Conservation (phyloP, 306 rosid species). For the Adenanthera pavonina region DNA sequence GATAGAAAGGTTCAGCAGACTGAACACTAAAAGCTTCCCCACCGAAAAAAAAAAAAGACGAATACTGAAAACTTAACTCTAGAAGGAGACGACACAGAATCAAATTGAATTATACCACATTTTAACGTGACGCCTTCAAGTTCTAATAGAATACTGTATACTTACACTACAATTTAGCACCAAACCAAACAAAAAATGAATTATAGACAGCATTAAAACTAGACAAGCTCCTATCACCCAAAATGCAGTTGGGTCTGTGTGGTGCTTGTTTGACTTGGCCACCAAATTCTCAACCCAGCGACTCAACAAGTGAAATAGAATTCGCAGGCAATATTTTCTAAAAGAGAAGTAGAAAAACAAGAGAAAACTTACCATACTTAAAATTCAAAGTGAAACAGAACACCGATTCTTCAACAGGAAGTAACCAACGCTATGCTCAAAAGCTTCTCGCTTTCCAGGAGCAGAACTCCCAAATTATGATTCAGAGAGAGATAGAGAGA, state of each 20-base stretch:
- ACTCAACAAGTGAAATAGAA: neutral
- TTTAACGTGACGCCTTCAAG: neutral
- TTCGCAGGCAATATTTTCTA: neutral
- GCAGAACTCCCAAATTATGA: constrained; percentile 19
- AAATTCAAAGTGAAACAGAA: constrained; percentile 28
- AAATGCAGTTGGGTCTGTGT: neutral
- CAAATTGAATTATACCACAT: neutral
- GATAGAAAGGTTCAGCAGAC: neutral
- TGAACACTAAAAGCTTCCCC: too few species aligned
- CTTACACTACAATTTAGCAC: constrained; percentile 1
- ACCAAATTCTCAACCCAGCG: constrained; percentile 5
- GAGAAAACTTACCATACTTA: constrained; percentile 51
- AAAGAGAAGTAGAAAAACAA: neutral
- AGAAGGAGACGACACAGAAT: neutral
- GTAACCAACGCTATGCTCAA: neutral
- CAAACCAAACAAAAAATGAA: neutral
- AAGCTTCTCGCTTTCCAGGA: neutral
- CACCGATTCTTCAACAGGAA: constrained; percentile 7
- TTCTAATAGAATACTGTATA: neutral
- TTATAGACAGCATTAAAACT: neutral
- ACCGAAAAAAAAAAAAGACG: too few species aligned
- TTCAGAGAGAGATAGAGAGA: constrained; percentile 1
- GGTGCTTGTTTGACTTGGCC: neutral
- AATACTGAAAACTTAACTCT: neutral
- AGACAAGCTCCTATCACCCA: neutral